These are phyloP conservation scores for Cladobotryum protrusum DNA, from an alignment of 2,329 filamentous ascomycete species.

Conservation along the genomic window DNA sequence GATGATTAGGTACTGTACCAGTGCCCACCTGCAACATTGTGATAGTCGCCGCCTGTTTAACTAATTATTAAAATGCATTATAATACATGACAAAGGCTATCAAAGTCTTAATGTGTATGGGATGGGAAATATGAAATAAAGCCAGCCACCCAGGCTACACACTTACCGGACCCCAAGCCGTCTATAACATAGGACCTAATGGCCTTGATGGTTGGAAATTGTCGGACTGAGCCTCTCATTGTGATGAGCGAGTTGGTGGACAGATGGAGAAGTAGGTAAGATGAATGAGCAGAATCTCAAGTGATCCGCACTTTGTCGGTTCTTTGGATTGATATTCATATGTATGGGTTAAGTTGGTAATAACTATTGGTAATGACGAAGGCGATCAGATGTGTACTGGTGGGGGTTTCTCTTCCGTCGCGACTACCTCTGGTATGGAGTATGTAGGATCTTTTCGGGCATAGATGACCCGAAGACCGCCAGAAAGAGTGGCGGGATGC, in stretches of 20 bases:
- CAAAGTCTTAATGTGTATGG: not conserved
- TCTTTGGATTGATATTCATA: no score
- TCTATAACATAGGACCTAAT: conserved; percentile 47
- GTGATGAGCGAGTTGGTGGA: not conserved
- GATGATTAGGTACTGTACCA: conserved; percentile 39
- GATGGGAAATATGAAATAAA: not conserved
- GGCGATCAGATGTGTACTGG: no score
- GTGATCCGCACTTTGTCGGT: not conserved
- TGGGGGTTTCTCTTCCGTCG: no score
- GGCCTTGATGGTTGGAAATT: conserved; percentile 70
- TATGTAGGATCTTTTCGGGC: conserved; percentile 5
- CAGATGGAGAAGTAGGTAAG: not conserved
- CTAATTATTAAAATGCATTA: not conserved
- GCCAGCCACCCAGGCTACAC: not conserved
- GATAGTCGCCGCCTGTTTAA: conserved; percentile 68
- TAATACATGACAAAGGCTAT: not conserved
- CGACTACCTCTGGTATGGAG: no score
- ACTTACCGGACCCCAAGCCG: conserved; percentile 27
- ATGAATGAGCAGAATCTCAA: not conserved
- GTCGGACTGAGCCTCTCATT: conserved; percentile 42
- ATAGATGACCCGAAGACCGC: conserved; percentile 17
- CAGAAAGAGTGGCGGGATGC: not conserved
- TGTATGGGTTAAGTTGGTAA: no score
- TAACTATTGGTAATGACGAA: no score
- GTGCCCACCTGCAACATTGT: conserved; percentile 76